These are phyloP conservation scores for Xylaria longipes DNA, from an alignment of 495 filamentous ascomycete genomes.

Conservation along the genomic window DNA sequence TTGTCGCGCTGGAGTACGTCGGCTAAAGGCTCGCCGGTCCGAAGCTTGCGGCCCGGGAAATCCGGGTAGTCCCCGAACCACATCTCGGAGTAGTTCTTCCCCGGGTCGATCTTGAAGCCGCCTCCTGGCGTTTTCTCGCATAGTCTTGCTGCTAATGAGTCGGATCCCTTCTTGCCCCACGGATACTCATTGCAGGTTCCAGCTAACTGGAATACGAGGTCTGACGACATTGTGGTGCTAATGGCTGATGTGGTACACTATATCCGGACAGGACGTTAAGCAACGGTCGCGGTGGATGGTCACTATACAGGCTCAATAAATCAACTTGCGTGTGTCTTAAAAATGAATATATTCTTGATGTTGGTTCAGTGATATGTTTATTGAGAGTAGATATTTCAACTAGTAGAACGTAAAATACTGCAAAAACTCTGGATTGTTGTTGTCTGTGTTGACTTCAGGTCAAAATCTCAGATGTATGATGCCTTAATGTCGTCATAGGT, in stretches of 20 bases:
- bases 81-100: constrained; percentile 70
- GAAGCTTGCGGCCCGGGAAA: constrained; percentile 67
- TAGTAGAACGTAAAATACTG: background rate
- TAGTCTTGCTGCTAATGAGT: constrained; percentile 73
- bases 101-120: constrained; percentile 72
- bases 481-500: constrained; percentile 20
- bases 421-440: background rate
- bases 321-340: background rate
- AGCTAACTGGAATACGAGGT: constrained; percentile 56
- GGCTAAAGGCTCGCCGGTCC: constrained; percentile 67
- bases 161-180: constrained; percentile 73
- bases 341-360: background rate
- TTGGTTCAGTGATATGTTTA: background rate
- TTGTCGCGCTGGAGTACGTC: constrained; percentile 70
- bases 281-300: background rate
- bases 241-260: background rate
- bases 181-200: constrained; percentile 63
- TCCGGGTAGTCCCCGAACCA: constrained; percentile 85
- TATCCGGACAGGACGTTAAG: background rate
- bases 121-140: constrained; percentile 69
- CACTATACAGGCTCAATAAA: background rate
- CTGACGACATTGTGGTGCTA: constrained; percentile 28
- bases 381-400: background rate
- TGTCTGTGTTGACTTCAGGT: background rate
- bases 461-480: constrained; percentile 8